These are phyloP conservation scores for Kuraishia capsulata DNA, from an alignment of 805 yeast species.

Conservation along the genomic window DNA sequence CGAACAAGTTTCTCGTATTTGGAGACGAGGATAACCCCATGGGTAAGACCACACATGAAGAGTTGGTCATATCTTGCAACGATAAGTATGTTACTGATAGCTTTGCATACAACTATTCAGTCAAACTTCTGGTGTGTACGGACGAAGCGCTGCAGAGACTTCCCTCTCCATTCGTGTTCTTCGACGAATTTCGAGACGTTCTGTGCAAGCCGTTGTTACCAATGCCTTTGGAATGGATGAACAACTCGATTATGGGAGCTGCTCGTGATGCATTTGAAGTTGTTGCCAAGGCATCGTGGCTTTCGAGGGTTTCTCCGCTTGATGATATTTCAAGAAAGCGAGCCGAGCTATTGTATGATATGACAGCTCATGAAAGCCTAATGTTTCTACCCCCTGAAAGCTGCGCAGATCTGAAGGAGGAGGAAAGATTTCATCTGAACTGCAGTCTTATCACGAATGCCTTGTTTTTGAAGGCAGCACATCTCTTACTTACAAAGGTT, in stretches of 20 bases:
- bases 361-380: not conserved
- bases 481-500: conserved; percentile 1
- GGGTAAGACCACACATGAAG: too few relatives aligned
- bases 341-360: not conserved
- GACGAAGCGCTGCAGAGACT: conserved; percentile 18
- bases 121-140: conserved; percentile 26
- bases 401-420: not conserved
- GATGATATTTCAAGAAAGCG: not conserved
- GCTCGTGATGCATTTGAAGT: conserved; percentile 27
- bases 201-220: conserved; percentile 25
- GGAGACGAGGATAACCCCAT: too few relatives aligned
- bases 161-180: conserved; percentile 33
- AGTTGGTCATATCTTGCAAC: too few relatives aligned
- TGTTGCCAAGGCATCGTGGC: conserved; percentile 26
- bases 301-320: conserved; percentile 15
- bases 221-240: conserved; percentile 26
- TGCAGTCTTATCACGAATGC: not conserved
- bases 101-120: conserved; percentile 31
- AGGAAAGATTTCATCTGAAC: not conserved
- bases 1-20: conserved; percentile 4
- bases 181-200: conserved; percentile 17
- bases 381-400: not conserved
- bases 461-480: conserved; percentile 1
- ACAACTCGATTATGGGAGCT: conserved; percentile 31
- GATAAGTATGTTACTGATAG: conserved; percentile 4